phyloP scores from a whole-genome alignment of 2,329 filamentous ascomycete species.

The Chalaropsis ovoidea region DNA sequence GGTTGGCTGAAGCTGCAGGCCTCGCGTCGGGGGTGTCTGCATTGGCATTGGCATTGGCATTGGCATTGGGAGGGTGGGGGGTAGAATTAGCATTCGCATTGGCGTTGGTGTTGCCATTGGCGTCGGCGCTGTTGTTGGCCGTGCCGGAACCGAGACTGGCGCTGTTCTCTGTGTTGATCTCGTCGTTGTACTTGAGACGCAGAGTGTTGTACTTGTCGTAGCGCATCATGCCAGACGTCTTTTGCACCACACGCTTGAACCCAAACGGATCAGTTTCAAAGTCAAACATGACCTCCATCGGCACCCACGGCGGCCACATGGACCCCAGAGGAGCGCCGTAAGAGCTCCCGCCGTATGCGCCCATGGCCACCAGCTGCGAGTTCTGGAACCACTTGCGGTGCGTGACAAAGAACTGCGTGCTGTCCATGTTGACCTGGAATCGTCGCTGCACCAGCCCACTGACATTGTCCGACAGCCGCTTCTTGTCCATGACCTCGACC shows the following conservation, averaged over 20 bases:
- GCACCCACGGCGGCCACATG: conserved; percentile 96
- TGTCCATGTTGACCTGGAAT: conserved; percentile 92
- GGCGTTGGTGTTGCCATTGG: neutral
- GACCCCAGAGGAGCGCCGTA: conserved; percentile 80
- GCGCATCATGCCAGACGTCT: conserved; percentile 84
- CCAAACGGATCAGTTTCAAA: conserved; percentile 89
- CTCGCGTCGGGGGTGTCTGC: neutral
- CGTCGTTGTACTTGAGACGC: conserved; percentile 92
- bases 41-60: neutral
- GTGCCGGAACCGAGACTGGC: neutral
- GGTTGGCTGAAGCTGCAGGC: conserved; percentile 27
- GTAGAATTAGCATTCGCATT: too few relatives aligned
- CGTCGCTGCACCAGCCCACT: conserved; percentile 90
- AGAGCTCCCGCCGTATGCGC: conserved; percentile 70
- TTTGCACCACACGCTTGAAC: conserved; percentile 95
- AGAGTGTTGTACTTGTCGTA: conserved; percentile 98
- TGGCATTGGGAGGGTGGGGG: neutral
- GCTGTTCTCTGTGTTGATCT: conserved; percentile 60
- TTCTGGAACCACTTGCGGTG: conserved; percentile 75
- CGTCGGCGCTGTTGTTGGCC: neutral
- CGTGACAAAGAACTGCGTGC: conserved; percentile 94
- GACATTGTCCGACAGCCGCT: conserved; percentile 80
- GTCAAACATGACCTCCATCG: conserved; percentile 97
- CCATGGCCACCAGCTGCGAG: conserved; percentile 70
- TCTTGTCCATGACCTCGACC: conserved; percentile 95